These are phyloP conservation scores for Blastocystis sp. DNA, from an alignment of 352 stramenopile species.

Conservation along the genomic window DNA sequence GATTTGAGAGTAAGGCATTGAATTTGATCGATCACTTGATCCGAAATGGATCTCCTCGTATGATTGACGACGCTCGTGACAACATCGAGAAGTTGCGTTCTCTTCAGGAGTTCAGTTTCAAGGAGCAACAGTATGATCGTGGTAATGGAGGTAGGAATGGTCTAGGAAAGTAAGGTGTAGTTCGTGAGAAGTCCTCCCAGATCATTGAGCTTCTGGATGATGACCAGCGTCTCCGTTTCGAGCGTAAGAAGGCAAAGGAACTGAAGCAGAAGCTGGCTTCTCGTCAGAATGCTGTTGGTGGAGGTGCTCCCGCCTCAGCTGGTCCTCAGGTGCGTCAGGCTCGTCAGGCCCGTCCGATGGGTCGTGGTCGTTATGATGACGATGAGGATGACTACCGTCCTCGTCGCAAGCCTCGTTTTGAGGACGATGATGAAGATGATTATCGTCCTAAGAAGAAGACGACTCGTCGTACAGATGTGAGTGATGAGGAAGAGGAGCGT, in stretches of 20 bases:
- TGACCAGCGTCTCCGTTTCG: slow-evolving; percentile 77
- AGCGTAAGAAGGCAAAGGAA: slow-evolving; percentile 81
- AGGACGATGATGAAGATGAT: slow-evolving; percentile 32
- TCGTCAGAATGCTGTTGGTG: slow-evolving; percentile 27
- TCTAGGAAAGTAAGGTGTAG: slow-evolving; percentile 45
- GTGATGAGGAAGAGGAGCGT: neutral
- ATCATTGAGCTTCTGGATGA: slow-evolving; percentile 79
- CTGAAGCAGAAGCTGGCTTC: slow-evolving; percentile 67
- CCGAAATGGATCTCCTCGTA: slow-evolving; percentile 91
- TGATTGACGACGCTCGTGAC: slow-evolving; percentile 88
- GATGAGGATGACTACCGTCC: slow-evolving; percentile 6
- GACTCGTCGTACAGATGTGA: neutral
- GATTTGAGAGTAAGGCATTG: slow-evolving; percentile 66
- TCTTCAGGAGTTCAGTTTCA: slow-evolving; percentile 79
- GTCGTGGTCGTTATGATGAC: slow-evolving; percentile 6
- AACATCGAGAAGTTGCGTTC: slow-evolving; percentile 81
- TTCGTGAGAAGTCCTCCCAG: slow-evolving; percentile 80
- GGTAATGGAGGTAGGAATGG: slow-evolving; percentile 68
- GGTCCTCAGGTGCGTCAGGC: neutral
- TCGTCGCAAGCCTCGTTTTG: slow-evolving; percentile 1
- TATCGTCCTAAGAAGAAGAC: neutral
- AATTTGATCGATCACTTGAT: slow-evolving; percentile 91
- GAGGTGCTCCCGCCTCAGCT: slow-evolving; percentile 9
- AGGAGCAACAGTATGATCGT: slow-evolving; percentile 76
- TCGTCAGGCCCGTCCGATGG: neutral